These are phyloP conservation scores for Aspergillus sojae DNA, from an alignment of 2,329 filamentous ascomycete species.

Conservation along the genomic window DNA sequence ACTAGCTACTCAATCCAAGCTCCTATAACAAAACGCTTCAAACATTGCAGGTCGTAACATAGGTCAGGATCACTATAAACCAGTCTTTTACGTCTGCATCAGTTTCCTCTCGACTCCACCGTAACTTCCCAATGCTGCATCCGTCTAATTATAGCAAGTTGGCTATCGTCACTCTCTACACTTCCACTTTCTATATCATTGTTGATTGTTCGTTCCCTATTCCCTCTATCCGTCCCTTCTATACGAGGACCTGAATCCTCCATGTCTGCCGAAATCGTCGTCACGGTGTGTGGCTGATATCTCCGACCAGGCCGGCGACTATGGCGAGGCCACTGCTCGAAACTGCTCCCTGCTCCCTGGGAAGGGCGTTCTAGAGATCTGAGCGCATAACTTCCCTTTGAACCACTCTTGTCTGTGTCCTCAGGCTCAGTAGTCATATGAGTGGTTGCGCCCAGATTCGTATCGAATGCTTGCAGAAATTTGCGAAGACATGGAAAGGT, in stretches of 20 bases:
- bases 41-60: background rate
- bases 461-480: slow-evolving; percentile 4
- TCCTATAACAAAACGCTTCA: background rate
- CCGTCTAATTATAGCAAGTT: background rate
- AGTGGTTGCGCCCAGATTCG: background rate
- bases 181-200: background rate
- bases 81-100: background rate
- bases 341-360: too few relatives aligned
- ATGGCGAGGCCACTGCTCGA: background rate
- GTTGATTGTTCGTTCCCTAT: background rate
- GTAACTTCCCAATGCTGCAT: background rate
- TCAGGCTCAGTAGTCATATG: background rate
- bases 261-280: background rate
- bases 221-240: background rate
- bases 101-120: background rate
- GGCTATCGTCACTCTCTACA: background rate
- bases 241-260: background rate
- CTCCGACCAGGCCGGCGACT: background rate
- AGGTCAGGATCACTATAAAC: background rate
- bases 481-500: slow-evolving; percentile 6
- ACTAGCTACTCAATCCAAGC: background rate
- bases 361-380: background rate
- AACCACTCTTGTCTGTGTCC: too few relatives aligned
- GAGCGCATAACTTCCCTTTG: background rate
- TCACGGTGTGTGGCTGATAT: background rate